Conservation (phyloP, 2,329 filamentous ascomycete genomes). For the Penicillium sp. region DNA sequence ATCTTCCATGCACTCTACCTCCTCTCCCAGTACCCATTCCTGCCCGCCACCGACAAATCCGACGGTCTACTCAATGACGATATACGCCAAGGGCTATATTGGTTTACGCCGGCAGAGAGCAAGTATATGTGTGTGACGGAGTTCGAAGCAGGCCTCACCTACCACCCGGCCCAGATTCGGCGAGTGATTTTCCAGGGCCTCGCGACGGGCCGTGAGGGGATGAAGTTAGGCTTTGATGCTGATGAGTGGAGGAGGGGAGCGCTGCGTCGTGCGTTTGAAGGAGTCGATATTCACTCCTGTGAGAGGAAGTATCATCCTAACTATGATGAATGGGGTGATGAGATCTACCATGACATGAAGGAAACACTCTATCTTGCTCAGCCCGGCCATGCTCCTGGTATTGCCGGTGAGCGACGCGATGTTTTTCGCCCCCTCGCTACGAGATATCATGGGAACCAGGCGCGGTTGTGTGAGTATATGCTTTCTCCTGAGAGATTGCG, state of each 20-base stretch:
- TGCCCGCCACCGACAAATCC: neutral
- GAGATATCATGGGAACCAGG: neutral
- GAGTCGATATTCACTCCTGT: neutral
- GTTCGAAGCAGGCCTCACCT: neutral
- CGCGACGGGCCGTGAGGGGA: neutral
- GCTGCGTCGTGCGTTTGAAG: neutral
- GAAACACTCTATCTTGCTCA: neutral
- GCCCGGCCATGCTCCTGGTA: neutral
- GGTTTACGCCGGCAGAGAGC: neutral
- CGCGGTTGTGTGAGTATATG: neutral
- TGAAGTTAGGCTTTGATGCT: neutral
- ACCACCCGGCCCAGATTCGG: neutral
- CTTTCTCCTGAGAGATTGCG: neutral
- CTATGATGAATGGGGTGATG: slow-evolving; percentile 3
- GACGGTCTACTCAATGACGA: neutral
- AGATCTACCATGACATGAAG: neutral
- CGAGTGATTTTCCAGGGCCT: neutral
- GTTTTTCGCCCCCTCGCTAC: neutral
- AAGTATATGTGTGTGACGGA: neutral
- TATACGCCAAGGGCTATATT: neutral
- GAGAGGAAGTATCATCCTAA: neutral
- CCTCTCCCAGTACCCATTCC: neutral
- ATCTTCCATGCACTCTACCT: neutral
- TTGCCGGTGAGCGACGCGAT: neutral
- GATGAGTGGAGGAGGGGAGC: slow-evolving; percentile 1